Percentiles rank a stretch among this genome's conserved stretches.
phyloP scores from a whole-genome alignment of 2,329 filamentous ascomycete species.

The Cladophialophora exuberans region DNA sequence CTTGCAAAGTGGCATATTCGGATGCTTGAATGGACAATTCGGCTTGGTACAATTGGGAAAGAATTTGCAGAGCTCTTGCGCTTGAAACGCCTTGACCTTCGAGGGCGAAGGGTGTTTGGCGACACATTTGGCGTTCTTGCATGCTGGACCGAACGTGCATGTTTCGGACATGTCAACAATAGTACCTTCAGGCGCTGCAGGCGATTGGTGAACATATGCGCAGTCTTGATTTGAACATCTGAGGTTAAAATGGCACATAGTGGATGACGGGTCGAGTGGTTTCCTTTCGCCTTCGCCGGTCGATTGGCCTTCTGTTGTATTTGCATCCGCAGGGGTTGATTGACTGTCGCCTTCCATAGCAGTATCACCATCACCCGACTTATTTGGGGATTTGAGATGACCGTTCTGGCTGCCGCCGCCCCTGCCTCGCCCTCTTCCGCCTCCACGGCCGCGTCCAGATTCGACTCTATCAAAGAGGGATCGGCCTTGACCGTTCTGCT shows the following conservation, averaged over 20 bases:
- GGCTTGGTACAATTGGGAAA: conserved; percentile 90
- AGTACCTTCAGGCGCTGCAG: conserved; percentile 77
- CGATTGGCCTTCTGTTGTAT: conserved; percentile 61
- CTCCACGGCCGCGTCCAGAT: conserved; percentile 28
- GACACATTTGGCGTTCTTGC: conserved; percentile 94
- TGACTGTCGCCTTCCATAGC: conserved; percentile 30
- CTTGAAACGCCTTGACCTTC: conserved; percentile 74
- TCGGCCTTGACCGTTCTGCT: conserved; percentile 50
- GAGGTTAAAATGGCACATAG: conserved; percentile 86
- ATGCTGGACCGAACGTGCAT: conserved; percentile 85
- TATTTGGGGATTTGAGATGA: conserved; percentile 22
- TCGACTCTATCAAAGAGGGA: conserved; percentile 77
- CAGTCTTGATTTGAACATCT: conserved; percentile 87
- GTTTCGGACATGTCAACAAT: conserved; percentile 77
- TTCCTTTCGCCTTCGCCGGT: conserved; percentile 49
- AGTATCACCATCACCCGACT: conserved; percentile 24
- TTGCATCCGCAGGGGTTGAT: conserved; percentile 22
- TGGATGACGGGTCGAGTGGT: conserved; percentile 60
- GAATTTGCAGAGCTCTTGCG: conserved; percentile 86
- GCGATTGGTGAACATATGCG: conserved; percentile 91
- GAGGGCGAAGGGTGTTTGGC: conserved; percentile 91
- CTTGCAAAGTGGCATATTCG: conserved; percentile 80
- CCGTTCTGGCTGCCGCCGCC: conserved; percentile 30
- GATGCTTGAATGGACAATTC: conserved; percentile 86
- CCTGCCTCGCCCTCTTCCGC: conserved; percentile 29